phyloP scores from a whole-genome alignment of 805 yeast genomes.

The Kodamaea laetipori region DNA sequence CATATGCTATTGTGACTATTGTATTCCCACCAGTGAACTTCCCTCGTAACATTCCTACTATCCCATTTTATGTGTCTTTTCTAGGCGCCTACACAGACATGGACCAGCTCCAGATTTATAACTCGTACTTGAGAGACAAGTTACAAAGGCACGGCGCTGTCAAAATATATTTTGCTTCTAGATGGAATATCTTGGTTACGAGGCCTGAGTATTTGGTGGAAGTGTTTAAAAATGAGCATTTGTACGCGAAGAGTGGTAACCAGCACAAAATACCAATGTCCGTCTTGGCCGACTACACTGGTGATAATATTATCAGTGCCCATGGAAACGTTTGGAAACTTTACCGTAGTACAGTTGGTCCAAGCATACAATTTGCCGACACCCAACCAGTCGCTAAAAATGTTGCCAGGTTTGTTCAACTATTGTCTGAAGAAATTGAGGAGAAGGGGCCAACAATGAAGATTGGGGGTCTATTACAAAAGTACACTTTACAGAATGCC shows the following conservation, averaged over 20 bases:
- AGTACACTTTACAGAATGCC: slow-evolving; percentile 50
- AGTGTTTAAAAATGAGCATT: slow-evolving; percentile 50
- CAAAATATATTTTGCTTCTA: slow-evolving; percentile 58
- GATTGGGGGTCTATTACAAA: slow-evolving; percentile 48
- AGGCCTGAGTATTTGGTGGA: slow-evolving; percentile 49
- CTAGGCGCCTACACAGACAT: slow-evolving; percentile 43
- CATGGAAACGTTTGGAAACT: slow-evolving; percentile 54
- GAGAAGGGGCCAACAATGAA: slow-evolving; percentile 15
- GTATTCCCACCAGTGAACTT: slow-evolving; percentile 52
- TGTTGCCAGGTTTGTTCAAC: slow-evolving; percentile 32
- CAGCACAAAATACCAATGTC: slow-evolving; percentile 59
- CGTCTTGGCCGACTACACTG: slow-evolving; percentile 55
- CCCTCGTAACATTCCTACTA: slow-evolving; percentile 57
- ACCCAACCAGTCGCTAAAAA: slow-evolving; percentile 40
- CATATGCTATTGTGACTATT: slow-evolving; percentile 13
- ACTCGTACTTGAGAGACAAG: slow-evolving; percentile 43
- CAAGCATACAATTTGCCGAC: slow-evolving; percentile 54
- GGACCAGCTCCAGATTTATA: slow-evolving; percentile 53
- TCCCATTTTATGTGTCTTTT: slow-evolving; percentile 62
- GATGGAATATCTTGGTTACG: slow-evolving; percentile 60
- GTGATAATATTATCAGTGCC: slow-evolving; percentile 62
- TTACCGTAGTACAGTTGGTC: slow-evolving; percentile 48
- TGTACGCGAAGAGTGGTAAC: slow-evolving; percentile 61
- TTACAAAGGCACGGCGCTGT: slow-evolving; percentile 58
- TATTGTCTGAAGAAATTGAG: slow-evolving; percentile 23